Base-by-base conservation (phyloP, 2,329 filamentous ascomycete genomes). In the Nannizziopsis barbatae region DNA sequence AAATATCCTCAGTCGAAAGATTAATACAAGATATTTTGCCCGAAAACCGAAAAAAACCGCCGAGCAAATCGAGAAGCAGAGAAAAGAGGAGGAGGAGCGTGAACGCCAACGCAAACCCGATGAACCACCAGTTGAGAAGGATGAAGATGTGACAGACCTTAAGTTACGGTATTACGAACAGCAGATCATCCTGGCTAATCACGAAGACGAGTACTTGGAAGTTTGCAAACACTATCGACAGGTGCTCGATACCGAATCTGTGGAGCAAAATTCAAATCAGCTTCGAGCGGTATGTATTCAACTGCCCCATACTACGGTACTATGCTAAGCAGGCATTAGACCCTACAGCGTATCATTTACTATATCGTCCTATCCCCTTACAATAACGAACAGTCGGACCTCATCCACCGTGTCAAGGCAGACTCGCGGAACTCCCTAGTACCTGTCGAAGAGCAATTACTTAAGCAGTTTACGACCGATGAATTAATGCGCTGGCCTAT, bases 401-500 rank as follows among this genome's bases (percentile, higher is more conserved):
- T 98, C 48, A 81, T 98, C 52, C 89, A 98, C 71, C 86, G 92
- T 60, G 84, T 98, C 58, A 80, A 88, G 65, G 79, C 82, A 65
- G 92, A 98, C 66, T 71, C 83, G 6, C 85, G 92, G 55, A 89
- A 89, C 65, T 71, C 80, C 9, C 78, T 84, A 63, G 80, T 96
- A 2, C 71, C 86, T 3, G 75, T 81, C 49, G 90, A 96, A 55
- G 83, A 86, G 27, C 81, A 89, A 60, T 79, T 98, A 7, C 76
- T 98, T 50, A 93, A 93, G 69, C 80, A 92, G 52, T 98, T 98
- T 69, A 98, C 92, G 27, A 81, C 95, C 4, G 85, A 86, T 56
- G 92, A 98, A 72, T 76, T 98, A 54, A 98, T 98, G 92, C 84
- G 90, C 65, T 98, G 92, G 92, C 90, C 92, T 9, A 83, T 92